Base-by-base conservation (phyloP, 208 protist species). In the Borovskyia barvae region DNA sequence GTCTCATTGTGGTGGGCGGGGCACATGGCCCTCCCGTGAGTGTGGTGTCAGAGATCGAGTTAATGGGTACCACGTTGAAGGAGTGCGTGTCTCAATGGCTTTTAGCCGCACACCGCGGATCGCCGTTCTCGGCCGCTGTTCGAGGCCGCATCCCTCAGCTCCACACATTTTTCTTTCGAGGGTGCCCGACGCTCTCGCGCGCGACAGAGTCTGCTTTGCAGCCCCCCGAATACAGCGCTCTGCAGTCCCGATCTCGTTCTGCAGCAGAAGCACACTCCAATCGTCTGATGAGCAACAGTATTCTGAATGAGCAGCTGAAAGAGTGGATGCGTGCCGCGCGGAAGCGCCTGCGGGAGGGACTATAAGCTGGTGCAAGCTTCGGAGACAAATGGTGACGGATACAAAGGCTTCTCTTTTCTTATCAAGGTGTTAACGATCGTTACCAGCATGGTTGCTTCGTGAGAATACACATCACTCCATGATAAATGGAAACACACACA, bases 271-370 rank as follows among this genome's bases (percentile, higher is more conserved):
- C 25, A 29, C 43, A 64, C 20, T 41, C 64, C 3, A 36, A 66
- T 20, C 56, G 60, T 17, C 35, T 71, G 8, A 41, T 75, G 9
- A 70, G 58, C 29, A 50, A 68, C 22, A 60, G 65, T 36, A 58
- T 72, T 24, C 32, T 82, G 35, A 77, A 86, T 22, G 58, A 79
- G 46, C 83, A 85, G 61, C 57, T 90, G 40, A 57, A 56, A 20
- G 67, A 76, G 49, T 90, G 83, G 83, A 62, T 65, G 35, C 75
- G 69, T 7, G 39, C 59, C 26, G 66, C 77, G 30, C 75, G 65
- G 26, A 77, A 78, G 37, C 68, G 77, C 2, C 60, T 85, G 30
- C 83, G 77, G 26, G 66, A 71, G 26, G 22, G 56, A 11, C 66
- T 41, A 60, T 30, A 30, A 56, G 8, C 39, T 33, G 48, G 8